phyloP scores from a whole-genome alignment of 139 green algal species.

The Diplosphaera chodatii region DNA sequence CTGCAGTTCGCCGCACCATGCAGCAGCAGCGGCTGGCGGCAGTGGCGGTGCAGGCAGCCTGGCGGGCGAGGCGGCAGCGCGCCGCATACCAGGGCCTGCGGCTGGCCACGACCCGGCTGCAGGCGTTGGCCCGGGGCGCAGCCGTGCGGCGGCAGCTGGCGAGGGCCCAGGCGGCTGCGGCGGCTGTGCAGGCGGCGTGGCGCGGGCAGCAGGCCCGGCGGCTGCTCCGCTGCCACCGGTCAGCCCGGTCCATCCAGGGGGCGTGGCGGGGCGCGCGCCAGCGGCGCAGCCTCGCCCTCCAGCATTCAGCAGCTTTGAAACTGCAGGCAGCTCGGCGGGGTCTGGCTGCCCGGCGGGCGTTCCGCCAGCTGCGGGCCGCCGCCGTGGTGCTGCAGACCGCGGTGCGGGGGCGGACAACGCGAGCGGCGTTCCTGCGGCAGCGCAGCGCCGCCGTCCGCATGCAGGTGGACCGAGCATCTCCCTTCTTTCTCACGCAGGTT shows the following conservation, averaged over 20 bases:
- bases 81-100: no score
- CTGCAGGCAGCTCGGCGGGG: constrained; percentile 6
- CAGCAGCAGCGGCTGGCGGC: no score
- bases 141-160: constrained; percentile 3
- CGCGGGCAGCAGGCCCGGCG: not conserved
- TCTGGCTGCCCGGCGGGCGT: not conserved
- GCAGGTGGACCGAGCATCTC: no score
- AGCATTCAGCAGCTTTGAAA: constrained; percentile 3
- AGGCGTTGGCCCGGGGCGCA: not conserved
- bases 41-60: constrained; percentile 10
- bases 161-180: constrained; percentile 8
- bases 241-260: constrained; percentile 9
- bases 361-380: not conserved
- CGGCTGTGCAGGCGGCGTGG: constrained; percentile 7
- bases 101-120: not conserved
- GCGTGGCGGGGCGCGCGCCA: not conserved
- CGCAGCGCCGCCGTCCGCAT: constrained; percentile 1
- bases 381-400: not conserved
- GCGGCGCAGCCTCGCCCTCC: constrained; percentile 7
- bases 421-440: not conserved
- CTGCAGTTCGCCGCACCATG: not conserved
- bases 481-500: no score
- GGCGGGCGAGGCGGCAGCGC: constrained; percentile 7
- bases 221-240: not conserved
- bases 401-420: not conserved